Base-by-base conservation (phyloP, 106 monocot species). In the Agapanthus africanus region DNA sequence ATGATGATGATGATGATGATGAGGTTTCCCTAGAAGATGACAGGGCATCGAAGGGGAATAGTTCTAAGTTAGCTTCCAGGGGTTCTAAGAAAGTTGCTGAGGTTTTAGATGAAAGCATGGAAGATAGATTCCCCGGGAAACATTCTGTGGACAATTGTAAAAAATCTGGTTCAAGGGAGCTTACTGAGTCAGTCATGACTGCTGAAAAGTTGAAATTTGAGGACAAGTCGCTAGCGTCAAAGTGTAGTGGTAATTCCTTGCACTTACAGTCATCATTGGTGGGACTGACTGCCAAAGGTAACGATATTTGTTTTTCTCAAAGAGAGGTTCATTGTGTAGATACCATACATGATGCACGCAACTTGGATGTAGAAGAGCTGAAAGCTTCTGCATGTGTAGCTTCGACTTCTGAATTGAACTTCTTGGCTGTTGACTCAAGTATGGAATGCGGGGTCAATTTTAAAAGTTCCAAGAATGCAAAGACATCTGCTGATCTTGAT, bases 101-200 rank as follows among this genome's bases (percentile, higher is more conserved):
- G 23, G 70, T 7, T 41, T 63, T n/a, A 70, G 57, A 75, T 80
- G 65, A 57, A n/a, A 38, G 73, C 40, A 71, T 71, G 47, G 66
- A 47, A 28, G 18, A 37, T 10, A 41, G 54, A 38, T 1, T 50
- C 16, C 7, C 28, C 11, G 18, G 50, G 41, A 34, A 52, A 22
- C 7, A 25, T 67, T 67, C 37, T 26, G n/a, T 22, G 63, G 70
- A 59, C 9, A 30, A 32, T 40, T 34, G 28, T n/a, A 27, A 74
- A 44, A 70, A 71, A 66, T 34, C 28, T 47, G 37, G 68, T 11
- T 66, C 59, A 56, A 50, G 59, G 41, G 52, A 63, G 50, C 22
- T 49, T 60, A 47, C 19, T 31, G 59, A 68, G 16, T 59, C 68
- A 42, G 59, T n/a, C 31, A n/a, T 40, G 40, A 33, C 14, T 46